These are phyloP conservation scores for Chrysosporium keratinophilum DNA, from an alignment of 2,329 filamentous ascomycete genomes.

Conservation along the genomic window DNA sequence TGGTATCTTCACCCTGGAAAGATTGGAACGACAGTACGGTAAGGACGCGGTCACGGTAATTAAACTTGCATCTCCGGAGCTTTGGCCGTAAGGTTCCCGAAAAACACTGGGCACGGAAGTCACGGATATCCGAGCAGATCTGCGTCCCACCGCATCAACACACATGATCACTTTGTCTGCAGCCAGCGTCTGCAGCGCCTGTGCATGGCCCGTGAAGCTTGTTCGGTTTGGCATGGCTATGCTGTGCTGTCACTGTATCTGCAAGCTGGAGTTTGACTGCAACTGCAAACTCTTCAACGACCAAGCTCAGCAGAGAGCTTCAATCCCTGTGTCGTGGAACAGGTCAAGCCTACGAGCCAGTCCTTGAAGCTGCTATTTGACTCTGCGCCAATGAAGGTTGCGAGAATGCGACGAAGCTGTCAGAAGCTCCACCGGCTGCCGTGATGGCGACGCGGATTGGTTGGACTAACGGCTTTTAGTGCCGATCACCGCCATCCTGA, in stretches of 20 bases:
- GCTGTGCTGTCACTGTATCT: background rate
- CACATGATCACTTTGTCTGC: slow-evolving; percentile 1
- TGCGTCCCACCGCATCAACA: slow-evolving; percentile 1
- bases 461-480: background rate
- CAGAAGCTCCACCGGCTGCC: too few relatives aligned
- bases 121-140: slow-evolving; percentile 6
- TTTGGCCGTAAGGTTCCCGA: background rate
- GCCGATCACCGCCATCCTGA: background rate
- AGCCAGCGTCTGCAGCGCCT: background rate
- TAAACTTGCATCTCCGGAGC: background rate
- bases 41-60: background rate
- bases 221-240: background rate
- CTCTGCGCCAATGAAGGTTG: background rate
- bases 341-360: background rate
- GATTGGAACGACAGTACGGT: background rate
- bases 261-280: background rate
- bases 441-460: too few relatives aligned
- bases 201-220: background rate
- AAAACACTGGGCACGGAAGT: slow-evolving; percentile 3
- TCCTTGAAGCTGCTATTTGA: background rate
- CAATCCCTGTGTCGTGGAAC: background rate
- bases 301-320: too few relatives aligned
- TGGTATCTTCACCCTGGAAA: background rate
- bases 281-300: background rate
- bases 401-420: background rate